These are phyloP conservation scores for Chrysoporthe puriensis DNA, from an alignment of 2,329 filamentous ascomycete species.

Conservation along the genomic window DNA sequence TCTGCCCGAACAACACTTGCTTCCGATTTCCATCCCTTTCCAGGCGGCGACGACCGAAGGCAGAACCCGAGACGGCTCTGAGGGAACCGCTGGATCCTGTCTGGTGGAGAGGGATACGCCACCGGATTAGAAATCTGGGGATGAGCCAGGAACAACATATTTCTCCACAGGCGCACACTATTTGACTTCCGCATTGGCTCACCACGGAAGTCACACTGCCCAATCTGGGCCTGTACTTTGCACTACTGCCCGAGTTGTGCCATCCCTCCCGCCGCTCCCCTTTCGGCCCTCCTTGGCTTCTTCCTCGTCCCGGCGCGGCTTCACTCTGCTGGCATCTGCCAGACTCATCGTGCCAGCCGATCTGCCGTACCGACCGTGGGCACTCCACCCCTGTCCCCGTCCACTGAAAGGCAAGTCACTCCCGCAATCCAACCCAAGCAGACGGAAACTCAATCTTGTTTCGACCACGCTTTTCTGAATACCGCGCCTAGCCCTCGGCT, in stretches of 20 bases:
- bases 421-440: conserved; percentile 25
- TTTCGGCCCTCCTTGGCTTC: conserved; percentile 17
- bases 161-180: conserved; percentile 1
- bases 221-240: conserved; percentile 18
- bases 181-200: conserved; percentile 14
- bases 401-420: conserved; percentile 18
- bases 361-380: conserved; percentile 14
- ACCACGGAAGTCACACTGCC: conserved; percentile 17
- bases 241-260: conserved; percentile 3
- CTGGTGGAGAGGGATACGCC: conserved; percentile 1
- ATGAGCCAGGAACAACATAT: conserved; percentile 3
- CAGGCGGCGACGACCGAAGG: not conserved
- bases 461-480: conserved; percentile 15
- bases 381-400: conserved; percentile 18
- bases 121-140: conserved; percentile 5
- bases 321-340: conserved; percentile 21
- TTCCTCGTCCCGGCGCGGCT: conserved; percentile 9
- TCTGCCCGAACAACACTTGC: not conserved
- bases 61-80: not conserved
- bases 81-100: not conserved
- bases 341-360: conserved; percentile 16
- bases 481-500: conserved; percentile 17
- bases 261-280: conserved; percentile 14
- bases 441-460: conserved; percentile 22
- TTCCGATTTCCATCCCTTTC: not conserved